Base-by-base conservation (phyloP, 495 filamentous ascomycete genomes). In the Gamarada debralockiae region DNA sequence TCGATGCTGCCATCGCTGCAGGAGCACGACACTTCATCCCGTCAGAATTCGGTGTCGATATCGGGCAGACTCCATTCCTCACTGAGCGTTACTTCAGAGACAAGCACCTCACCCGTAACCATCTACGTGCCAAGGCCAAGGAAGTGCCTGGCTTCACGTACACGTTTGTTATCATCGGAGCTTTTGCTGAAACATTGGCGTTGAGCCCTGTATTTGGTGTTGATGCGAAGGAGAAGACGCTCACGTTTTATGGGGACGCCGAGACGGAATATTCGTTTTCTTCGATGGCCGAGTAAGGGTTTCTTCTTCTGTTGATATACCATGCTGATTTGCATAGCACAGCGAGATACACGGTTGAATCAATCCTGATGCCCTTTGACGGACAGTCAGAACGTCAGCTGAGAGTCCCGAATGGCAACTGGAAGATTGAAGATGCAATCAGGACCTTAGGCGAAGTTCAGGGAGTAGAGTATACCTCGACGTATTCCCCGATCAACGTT, bases 81-180 rank as follows among this genome's bases (percentile, higher is more conserved):
- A 17, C 14, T 12, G 27, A 50, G 6, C 53, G 53, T 6, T 56
- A 56, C 38, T 56, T 36, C 20, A 45, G 38, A 18, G 53, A 56
- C 20, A 56, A 56, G 37, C 17, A 24, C 8, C 17, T 56, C 38
- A 56, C 47, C 1, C 45, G 53, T n/a, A n/a, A 43, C 10, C 47
- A 50, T 29, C 38, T 49, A 3, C 3, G 24, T n/a, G 42, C 42
- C 12, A 27, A 29, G 25, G 37, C 36, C 34, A 25, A 21, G 8
- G 22, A 53, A n/a, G 7, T 20, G 2, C 3, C 20, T 8, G 43
- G 36, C 3, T 56, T 56, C 29, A 29, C 25, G 3, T 56, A 56
- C 21, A 56, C 53, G 10, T 37, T 36, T 10, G 13, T 56, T n/a
- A 15, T 56, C 2, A 22, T 10, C 25, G 53, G 53, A 21, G 14